Evolutionary conservation across 192 early-diverging fungal species (phyloP).

Genomic region (Mortierella claussenii): DNA sequence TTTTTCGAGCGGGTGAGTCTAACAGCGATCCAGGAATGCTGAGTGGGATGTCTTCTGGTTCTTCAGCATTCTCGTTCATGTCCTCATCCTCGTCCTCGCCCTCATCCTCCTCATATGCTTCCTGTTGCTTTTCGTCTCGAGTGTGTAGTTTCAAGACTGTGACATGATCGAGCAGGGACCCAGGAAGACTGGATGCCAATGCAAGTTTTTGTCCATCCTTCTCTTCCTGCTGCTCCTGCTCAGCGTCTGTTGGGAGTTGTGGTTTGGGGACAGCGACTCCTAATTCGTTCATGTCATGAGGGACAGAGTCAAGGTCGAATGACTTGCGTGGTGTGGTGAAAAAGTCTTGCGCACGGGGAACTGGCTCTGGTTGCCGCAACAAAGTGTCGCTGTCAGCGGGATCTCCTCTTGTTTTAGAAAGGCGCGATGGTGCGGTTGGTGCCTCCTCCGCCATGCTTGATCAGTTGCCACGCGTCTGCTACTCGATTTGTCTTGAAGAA

Average conservation of each 20-base stretch:
- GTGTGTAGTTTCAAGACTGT: background rate
- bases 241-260: too few relatives aligned
- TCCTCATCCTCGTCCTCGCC: too few relatives aligned
- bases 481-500: background rate
- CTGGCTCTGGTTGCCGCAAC: background rate
- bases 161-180: background rate
- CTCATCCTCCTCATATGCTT: background rate
- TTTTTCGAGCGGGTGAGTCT: background rate
- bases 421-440: constrained; percentile 6
- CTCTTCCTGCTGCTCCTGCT: too few relatives aligned
- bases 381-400: background rate
- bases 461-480: background rate
- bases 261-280: background rate
- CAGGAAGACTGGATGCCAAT: background rate
- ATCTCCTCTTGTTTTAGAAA: background rate
- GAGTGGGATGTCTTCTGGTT: background rate
- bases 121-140: background rate
- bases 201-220: too few relatives aligned
- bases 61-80: background rate
- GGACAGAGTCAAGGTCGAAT: background rate
- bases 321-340: background rate
- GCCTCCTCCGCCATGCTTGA: constrained; percentile 1
- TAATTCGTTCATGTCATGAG: background rate
- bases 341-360: background rate
- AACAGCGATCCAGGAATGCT: background rate